Base-by-base conservation (phyloP, 2,329 filamentous ascomycete genomes). In the Diplodia scrobiculata region DNA sequence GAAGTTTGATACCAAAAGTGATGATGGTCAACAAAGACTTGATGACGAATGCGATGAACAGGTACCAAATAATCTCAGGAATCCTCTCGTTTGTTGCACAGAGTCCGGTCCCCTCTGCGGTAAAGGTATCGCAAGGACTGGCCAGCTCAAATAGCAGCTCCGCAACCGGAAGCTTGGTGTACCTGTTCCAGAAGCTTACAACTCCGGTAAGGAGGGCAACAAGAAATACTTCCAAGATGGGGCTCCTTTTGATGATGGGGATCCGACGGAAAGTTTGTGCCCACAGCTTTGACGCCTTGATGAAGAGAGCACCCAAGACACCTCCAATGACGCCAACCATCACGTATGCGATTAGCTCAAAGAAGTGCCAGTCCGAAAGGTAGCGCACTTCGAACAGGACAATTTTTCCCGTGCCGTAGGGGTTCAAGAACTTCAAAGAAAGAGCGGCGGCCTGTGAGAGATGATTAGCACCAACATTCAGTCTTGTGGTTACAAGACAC, bases 351-450 rank as follows among this genome's bases (percentile, higher is more conserved):
- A 85, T 83, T 59, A 99, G 84, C 77, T 99, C 95, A 74, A 98
- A 98, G 73, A 91, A 92, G 70, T 92, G 88, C 95, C 95, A 99
- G 74, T 98, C 94, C 0, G 88, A 86, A 11, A 91, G 77, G 74
- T 98, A 99, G 11, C 93, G 88, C 60, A 99, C 92, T 76, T 98
- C 88, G 76, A 99, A 99, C 73, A 98, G 85, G 71, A 99, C 95
- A 69, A 99, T 96, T 79, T 99, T 98, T 75, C 91, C 88, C 0
- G 93, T 98, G 34, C 94, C 94, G 72, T 98, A 99, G 0, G 95
- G 95, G 72, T 99, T 96, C 45, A 98, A 82, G 70, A 97, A 97
- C 73, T 97, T 97, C 71, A 99, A 82, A 1, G 93, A 94, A 38
- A 99, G 79, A 0, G 95, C 92, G 1, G 95, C 93, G 36, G 82